A percentile compares a stretch with the other conserved stretches of the same genome.
These are phyloP conservation scores for Penicillium freii DNA, from an alignment of 2,329 filamentous ascomycete genomes.

Conservation along the genomic window DNA sequence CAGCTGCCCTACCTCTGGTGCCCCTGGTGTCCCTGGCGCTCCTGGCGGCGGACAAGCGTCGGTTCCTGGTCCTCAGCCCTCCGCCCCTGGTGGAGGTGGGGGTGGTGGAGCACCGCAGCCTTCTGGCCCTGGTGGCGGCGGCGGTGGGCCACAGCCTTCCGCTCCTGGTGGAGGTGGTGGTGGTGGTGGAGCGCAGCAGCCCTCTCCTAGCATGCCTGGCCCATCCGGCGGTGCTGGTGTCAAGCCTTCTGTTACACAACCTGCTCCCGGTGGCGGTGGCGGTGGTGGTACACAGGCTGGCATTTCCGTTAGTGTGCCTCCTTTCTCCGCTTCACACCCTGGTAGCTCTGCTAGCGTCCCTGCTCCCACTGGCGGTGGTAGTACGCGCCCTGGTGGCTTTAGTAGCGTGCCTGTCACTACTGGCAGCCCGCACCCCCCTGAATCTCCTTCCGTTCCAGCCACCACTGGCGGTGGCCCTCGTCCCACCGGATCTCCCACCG, in stretches of 20 bases:
- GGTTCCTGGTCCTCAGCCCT: neutral
- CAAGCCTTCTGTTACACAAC: neutral
- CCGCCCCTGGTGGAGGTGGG: too few species aligned
- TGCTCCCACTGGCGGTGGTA: neutral
- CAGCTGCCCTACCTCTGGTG: slow-evolving; percentile 14
- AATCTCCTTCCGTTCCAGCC: neutral
- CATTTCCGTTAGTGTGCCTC: neutral
- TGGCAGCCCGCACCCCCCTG: neutral
- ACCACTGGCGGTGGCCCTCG: slow-evolving; percentile 1
- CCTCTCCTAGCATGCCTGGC: neutral
- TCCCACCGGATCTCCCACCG: slow-evolving; percentile 3
- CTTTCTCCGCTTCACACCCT: neutral
- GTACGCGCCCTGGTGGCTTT: neutral
- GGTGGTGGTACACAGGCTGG: neutral
- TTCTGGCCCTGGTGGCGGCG: too few species aligned
- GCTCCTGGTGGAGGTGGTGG: too few species aligned
- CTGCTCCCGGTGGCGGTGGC: neutral
- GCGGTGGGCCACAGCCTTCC: too few species aligned
- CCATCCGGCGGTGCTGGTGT: neutral
- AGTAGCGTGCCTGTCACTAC: neutral
- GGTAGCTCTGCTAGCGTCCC: neutral
- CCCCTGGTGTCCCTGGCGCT: neutral
- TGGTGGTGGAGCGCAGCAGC: neutral
- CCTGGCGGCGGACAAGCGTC: too few species aligned
- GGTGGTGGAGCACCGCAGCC: neutral